These are phyloP conservation scores for Eucalyptus urophylla DNA, from an alignment of 345 rosid species.

Conservation along the genomic window DNA sequence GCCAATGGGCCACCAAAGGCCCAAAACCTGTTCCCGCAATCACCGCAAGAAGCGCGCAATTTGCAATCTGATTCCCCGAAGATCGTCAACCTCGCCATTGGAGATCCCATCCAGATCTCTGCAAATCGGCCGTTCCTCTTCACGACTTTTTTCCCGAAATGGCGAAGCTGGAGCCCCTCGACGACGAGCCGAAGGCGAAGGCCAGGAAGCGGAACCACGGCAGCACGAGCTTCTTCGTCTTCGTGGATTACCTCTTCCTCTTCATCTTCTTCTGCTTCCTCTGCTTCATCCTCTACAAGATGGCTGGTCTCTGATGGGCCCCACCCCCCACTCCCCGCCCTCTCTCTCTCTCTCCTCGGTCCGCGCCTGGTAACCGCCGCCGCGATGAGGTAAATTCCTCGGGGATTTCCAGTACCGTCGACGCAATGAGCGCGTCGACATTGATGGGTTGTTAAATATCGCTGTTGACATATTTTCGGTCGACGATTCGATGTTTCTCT, in stretches of 20 bases:
- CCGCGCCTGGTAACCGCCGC: neutral
- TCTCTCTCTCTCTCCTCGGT: neutral
- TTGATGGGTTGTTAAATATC: neutral
- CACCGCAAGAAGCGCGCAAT: neutral
- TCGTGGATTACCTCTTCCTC: conserved; percentile 62
- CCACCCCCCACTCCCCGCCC: too few relatives aligned
- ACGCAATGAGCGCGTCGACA: too few relatives aligned
- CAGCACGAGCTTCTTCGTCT: conserved; percentile 48
- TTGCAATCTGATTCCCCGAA: neutral
- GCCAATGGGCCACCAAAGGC: neutral
- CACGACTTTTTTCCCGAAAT: neutral
- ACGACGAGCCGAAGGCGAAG: neutral
- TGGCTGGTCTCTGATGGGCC: conserved; percentile 17
- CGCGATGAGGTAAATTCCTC: neutral
- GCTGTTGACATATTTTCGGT: neutral
- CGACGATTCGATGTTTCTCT: neutral
- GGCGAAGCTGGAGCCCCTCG: conserved; percentile 3
- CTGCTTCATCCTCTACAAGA: conserved; percentile 39
- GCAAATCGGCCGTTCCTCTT: neutral
- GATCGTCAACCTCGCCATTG: neutral
- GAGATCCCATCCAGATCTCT: neutral
- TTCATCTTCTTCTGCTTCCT: conserved; percentile 34
- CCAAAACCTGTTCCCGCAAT: neutral
- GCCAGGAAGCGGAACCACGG: conserved; percentile 44
- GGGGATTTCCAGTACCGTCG: neutral